phyloP scores from a whole-genome alignment of 2,329 filamentous ascomycete species.

The Aspergillus ruber region DNA sequence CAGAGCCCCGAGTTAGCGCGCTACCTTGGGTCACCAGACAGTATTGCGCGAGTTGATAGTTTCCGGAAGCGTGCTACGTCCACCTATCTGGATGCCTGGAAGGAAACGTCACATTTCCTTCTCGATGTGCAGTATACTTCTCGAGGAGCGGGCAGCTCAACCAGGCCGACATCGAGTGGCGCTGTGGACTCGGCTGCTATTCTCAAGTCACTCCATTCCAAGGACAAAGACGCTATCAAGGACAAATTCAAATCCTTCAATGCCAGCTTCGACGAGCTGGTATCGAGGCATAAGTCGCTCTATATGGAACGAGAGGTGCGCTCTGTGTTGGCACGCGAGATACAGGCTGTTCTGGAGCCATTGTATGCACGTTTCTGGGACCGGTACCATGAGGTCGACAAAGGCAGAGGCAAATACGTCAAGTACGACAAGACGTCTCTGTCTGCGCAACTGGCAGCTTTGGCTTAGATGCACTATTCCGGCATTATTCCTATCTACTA shows the following conservation, averaged over 20 bases:
- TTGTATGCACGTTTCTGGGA: constrained; percentile 95
- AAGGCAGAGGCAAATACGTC: constrained; percentile 95
- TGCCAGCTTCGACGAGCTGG: constrained; percentile 78
- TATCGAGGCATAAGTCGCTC: constrained; percentile 72
- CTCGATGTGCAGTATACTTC: constrained; percentile 91
- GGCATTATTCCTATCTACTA: background rate
- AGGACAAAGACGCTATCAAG: constrained; percentile 95
- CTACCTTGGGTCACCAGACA: constrained; percentile 58
- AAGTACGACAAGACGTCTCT: constrained; percentile 90
- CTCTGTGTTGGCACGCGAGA: constrained; percentile 69
- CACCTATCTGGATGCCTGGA: constrained; percentile 80
- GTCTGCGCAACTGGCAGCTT: constrained; percentile 51
- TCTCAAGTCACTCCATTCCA: constrained; percentile 74
- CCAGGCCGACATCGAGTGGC: constrained; percentile 63
- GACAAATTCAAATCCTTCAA: constrained; percentile 94
- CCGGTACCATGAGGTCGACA: constrained; percentile 93
- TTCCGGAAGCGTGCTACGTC: constrained; percentile 84
- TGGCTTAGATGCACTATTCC: background rate
- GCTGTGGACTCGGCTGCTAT: constrained; percentile 71
- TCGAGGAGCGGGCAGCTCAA: constrained; percentile 43
- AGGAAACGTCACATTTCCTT: constrained; percentile 75
- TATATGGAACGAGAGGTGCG: constrained; percentile 90
- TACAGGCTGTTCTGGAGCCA: constrained; percentile 87
- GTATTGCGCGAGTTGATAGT: constrained; percentile 62
- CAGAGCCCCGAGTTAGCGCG: constrained; percentile 66